phyloP scores from a whole-genome alignment of 805 yeast species.

The Lachancea meyersii region DNA sequence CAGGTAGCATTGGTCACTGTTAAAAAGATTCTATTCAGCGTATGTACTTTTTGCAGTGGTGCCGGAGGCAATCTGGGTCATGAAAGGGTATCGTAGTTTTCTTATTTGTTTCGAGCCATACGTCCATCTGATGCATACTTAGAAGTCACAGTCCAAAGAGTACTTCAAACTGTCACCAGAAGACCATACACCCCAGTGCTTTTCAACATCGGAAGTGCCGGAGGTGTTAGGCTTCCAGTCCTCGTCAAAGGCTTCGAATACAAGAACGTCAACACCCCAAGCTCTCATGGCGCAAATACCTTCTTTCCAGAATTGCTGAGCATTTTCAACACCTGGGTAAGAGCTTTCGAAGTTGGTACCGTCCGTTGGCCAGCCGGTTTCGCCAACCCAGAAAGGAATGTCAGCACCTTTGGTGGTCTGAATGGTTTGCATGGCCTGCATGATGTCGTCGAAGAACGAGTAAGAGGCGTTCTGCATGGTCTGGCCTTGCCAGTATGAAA shows the following conservation, averaged over 20 bases:
- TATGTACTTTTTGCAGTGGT: no score
- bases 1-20: no score
- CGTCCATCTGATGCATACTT: not conserved
- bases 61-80: not conserved
- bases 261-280: conserved; percentile 91
- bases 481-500: conserved; percentile 99
- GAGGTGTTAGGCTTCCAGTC: conserved; percentile 92
- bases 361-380: conserved; percentile 93
- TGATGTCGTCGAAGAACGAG: conserved; percentile 93
- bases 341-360: conserved; percentile 69
- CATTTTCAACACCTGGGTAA: conserved; percentile 65
- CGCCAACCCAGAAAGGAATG: conserved; percentile 91
- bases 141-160: conserved; percentile 42
- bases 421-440: conserved; percentile 90
- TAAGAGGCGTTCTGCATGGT: conserved; percentile 72
- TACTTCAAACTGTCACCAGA: conserved; percentile 43
- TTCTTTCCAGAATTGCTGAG: conserved; percentile 75
- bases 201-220: conserved; percentile 80
- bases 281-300: conserved; percentile 91
- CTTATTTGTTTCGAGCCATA: not conserved
- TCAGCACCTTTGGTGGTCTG: conserved; percentile 87
- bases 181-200: conserved; percentile 91
- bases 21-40: no score
- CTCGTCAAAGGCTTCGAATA: conserved; percentile 94
- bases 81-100: conserved; percentile 2